Base-by-base conservation (phyloP, 192 early-diverging fungal genomes). In the Gorgonomyces haynaldii region DNA sequence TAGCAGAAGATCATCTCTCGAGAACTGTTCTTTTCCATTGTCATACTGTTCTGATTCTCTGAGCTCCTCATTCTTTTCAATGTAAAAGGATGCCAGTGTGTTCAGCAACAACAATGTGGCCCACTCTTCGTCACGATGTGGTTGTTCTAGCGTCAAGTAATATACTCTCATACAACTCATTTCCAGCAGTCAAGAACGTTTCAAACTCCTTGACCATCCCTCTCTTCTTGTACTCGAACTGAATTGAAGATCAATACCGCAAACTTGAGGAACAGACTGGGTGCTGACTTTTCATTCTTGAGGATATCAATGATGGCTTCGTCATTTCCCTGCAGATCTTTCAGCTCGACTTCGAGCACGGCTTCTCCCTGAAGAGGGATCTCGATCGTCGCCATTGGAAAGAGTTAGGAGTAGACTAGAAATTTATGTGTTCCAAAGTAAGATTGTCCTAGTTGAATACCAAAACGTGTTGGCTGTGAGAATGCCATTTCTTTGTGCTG, bases 221-320 rank as follows among this genome's bases (percentile, higher is more conserved):
- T 40, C 83, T 79, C 40, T 74, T 69, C 50, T 78, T 78, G 64
- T 86, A 89, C 58, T 85, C 86, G 22, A 81, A 63, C 69, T 83
- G 52, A 2, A 30, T 5, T 7, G 16, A 24, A 9, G 4, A 12
- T 22, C 51, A 59, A 37, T 66, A 83, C 75, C 19, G 83, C 82
- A 63, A 88, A 81, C 17, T 76, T 57, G 16, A 82, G 52, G 60
- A 82, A 85, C 44, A 83, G 70, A 49, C 67, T 58, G 27, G 81
- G 65, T 12, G 78, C 68, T 26, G 63, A 66, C 37, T 61, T 64
- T 40, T 88, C 83, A 17, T 79, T 64, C 41, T 69, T 76, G 10
- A 88, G 57, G 46, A 88, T 85, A 21, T 71, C 70, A 56, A 81
- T 77, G 21, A 88, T 67, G 44, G 79, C 78, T 21, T 59, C 58